phyloP scores from a whole-genome alignment of 768 basidiomycete species.

The Panaeolus papilionaceus region DNA sequence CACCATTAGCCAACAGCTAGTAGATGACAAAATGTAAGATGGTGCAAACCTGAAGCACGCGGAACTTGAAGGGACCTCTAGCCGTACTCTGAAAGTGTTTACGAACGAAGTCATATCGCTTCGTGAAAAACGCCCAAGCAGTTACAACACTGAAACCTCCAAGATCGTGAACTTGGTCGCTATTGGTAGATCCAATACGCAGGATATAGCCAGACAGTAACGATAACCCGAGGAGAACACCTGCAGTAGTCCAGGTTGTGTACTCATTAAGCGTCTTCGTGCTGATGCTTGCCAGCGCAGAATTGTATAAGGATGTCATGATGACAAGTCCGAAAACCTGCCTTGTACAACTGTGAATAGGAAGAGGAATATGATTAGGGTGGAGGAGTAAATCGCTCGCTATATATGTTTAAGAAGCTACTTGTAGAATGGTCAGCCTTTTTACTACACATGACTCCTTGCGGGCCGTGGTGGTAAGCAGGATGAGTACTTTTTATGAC shows the following conservation, averaged over 20 bases:
- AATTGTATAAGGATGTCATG: conserved; percentile 1
- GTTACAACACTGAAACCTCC: conserved; percentile 30
- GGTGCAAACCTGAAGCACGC: conserved; percentile 32
- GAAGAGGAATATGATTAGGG: neutral
- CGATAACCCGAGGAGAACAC: neutral
- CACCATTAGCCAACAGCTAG: neutral
- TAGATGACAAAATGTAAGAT: neutral
- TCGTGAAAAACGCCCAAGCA: conserved; percentile 38
- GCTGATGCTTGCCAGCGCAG: neutral
- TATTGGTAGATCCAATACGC: neutral
- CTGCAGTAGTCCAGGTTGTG: neutral
- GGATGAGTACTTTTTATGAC: neutral
- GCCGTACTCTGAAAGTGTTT: conserved; percentile 26
- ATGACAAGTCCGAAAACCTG: neutral
- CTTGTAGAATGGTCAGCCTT: neutral
- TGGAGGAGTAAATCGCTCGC: neutral
- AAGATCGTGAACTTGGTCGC: conserved; percentile 14
- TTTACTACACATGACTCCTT: neutral
- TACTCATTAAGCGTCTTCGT: neutral
- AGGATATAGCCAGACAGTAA: neutral
- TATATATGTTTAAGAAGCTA: neutral
- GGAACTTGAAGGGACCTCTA: conserved; percentile 31
- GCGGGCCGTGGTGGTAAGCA: conserved; percentile 3
- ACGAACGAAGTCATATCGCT: conserved; percentile 34
- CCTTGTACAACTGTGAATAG: neutral